Evolutionary conservation across 1,284 basidiomycete genomes (phyloP).

Genomic region (Cutaneotrichosporon dermatis): DNA sequence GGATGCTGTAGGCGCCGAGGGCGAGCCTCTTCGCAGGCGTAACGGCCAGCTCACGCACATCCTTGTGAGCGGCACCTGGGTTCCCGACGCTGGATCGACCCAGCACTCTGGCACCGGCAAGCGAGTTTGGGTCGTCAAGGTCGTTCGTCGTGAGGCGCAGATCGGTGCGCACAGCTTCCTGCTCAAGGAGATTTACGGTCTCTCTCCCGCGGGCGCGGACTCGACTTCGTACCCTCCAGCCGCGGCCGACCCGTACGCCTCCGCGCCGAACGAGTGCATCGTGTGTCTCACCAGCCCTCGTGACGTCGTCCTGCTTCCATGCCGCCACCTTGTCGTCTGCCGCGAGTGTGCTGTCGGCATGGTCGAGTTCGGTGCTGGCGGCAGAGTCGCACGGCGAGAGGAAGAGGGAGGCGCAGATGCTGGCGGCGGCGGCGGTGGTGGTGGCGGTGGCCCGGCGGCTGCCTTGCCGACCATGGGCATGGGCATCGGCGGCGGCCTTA

Average conservation of each 20-base stretch:
- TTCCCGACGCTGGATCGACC: slow-evolving; percentile 28
- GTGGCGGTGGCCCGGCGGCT: slow-evolving; percentile 18
- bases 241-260: slow-evolving; percentile 57
- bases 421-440: slow-evolving; percentile 13
- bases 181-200: slow-evolving; percentile 84
- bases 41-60: slow-evolving; percentile 85
- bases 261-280: slow-evolving; percentile 77
- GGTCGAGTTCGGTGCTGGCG: slow-evolving; percentile 90
- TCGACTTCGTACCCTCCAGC: slow-evolving; percentile 56
- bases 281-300: slow-evolving; percentile 77
- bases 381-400: slow-evolving; percentile 55
- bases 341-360: slow-evolving; percentile 87
- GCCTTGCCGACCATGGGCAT: slow-evolving; percentile 9
- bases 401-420: slow-evolving; percentile 10
- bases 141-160: slow-evolving; percentile 73
- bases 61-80: slow-evolving; percentile 70
- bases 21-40: slow-evolving; percentile 54
- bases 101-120: slow-evolving; percentile 49
- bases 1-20: slow-evolving; percentile 67
- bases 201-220: slow-evolving; percentile 51
- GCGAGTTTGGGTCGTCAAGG: slow-evolving; percentile 72
- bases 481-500: slow-evolving; percentile 20
- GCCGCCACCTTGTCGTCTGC: slow-evolving; percentile 84
- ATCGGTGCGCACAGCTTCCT: slow-evolving; percentile 87
- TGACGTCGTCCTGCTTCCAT: slow-evolving; percentile 83